Evolutionary conservation across 2,329 filamentous ascomycete species (phyloP).

Genomic region (Pleoardoris graminearum): DNA sequence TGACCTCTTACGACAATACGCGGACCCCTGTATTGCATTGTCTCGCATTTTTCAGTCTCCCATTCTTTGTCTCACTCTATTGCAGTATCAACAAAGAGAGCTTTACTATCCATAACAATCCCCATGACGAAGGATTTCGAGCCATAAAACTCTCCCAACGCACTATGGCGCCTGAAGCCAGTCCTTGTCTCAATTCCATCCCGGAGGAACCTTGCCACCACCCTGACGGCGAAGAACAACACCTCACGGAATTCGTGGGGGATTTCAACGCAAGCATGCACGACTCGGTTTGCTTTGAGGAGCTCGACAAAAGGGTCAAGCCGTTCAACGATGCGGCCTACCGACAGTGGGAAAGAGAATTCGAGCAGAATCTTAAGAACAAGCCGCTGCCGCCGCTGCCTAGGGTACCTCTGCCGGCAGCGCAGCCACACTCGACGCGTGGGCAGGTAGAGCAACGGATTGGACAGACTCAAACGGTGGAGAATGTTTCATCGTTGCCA

Average conservation of each 20-base stretch:
- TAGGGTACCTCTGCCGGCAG: neutral
- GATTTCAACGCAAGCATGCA: neutral
- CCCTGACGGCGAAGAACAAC: neutral
- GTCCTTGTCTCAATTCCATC: neutral
- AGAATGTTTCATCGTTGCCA: neutral
- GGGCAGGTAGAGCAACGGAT: neutral
- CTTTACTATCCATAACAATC: neutral
- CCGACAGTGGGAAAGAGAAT: neutral
- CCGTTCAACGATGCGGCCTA: neutral
- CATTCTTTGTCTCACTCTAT: neutral
- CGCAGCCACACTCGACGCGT: no score
- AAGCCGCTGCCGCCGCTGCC: neutral
- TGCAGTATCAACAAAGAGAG: neutral
- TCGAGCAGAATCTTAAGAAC: neutral
- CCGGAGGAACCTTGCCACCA: neutral
- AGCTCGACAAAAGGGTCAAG: neutral
- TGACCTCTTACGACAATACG: no score
- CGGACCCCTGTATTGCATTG: no score
- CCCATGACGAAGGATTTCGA: neutral
- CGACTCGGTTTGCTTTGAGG: neutral
- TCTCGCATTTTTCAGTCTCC: neutral
- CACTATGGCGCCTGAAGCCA: neutral
- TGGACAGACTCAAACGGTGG: neutral
- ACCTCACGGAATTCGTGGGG: no score
- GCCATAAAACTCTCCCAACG: neutral